phyloP scores from a whole-genome alignment of 495 filamentous ascomycete genomes.

The Penicillium roqueforti region DNA sequence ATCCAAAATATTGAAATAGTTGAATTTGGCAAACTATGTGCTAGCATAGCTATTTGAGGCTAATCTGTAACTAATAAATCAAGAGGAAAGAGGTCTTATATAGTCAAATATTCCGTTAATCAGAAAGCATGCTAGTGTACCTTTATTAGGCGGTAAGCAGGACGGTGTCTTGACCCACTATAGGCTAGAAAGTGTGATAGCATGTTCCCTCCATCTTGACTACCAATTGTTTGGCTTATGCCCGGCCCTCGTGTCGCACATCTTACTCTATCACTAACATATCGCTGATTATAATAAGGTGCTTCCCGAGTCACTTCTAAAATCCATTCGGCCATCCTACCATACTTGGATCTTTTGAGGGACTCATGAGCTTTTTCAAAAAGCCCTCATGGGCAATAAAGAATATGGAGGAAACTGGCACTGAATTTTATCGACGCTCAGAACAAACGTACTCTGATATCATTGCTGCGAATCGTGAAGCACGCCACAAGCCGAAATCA shows the following conservation, averaged over 20 bases:
- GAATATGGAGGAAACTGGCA: constrained; percentile 37
- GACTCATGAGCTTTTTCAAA: constrained; percentile 58
- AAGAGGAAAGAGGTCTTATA: background rate
- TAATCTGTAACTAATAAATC: too few relatives aligned
- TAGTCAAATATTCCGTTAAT: background rate
- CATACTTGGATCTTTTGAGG: background rate
- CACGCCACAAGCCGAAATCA: constrained; percentile 23
- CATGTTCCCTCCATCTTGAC: background rate
- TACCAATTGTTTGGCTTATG: background rate
- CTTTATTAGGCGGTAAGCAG: background rate
- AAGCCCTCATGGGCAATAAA: constrained; percentile 56
- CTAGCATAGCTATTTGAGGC: background rate
- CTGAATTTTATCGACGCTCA: constrained; percentile 64
- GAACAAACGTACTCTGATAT: constrained; percentile 59
- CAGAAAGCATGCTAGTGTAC: background rate
- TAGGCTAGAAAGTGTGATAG: background rate
- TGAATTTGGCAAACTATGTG: background rate
- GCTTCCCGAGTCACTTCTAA: background rate
- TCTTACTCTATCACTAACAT: background rate
- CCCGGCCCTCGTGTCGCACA: background rate
- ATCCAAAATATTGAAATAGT: background rate
- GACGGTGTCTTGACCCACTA: background rate
- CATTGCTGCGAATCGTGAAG: constrained; percentile 49
- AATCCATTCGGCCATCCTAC: background rate
- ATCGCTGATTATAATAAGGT: background rate